These are phyloP conservation scores for Daldinia sp. DNA, from an alignment of 2,329 filamentous ascomycete species.

Conservation along the genomic window DNA sequence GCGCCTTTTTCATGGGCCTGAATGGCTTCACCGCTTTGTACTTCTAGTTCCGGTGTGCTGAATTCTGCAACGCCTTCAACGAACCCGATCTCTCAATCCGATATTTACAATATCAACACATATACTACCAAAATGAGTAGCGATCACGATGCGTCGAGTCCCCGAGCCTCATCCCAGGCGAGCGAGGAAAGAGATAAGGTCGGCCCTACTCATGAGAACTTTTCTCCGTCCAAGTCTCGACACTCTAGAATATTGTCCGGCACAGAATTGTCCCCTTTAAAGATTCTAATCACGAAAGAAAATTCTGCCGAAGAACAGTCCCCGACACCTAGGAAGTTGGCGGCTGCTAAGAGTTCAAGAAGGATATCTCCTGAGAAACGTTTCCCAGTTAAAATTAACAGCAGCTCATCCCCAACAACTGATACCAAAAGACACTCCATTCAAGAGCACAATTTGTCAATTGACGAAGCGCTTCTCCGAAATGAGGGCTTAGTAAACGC, in stretches of 20 bases:
- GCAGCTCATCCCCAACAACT: constrained; percentile 29
- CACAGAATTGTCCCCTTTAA: constrained; percentile 64
- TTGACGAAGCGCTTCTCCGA: constrained; percentile 63
- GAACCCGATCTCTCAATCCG: constrained; percentile 42
- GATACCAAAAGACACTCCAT: constrained; percentile 29
- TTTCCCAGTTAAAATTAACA: constrained; percentile 66
- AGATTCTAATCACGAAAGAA: constrained; percentile 55
- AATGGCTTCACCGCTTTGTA: constrained; percentile 54
- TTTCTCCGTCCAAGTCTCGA: constrained; percentile 57
- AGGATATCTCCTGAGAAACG: constrained; percentile 63
- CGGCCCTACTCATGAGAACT: constrained; percentile 55
- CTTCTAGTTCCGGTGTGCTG: constrained; percentile 50
- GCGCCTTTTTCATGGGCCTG: constrained; percentile 2
- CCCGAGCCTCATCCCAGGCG: constrained; percentile 29
- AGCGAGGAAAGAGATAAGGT: constrained; percentile 19
- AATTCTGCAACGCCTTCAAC: constrained; percentile 49
- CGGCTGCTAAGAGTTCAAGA: constrained; percentile 46
- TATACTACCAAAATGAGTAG: constrained; percentile 11
- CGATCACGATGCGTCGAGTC: constrained; percentile 19
- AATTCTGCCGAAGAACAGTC: constrained; percentile 43
- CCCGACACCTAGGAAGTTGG: constrained; percentile 34
- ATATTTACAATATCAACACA: constrained; percentile 30
- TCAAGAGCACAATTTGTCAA: constrained; percentile 50
- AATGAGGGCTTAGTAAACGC: constrained; percentile 66
- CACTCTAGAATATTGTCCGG: constrained; percentile 66